Evolutionary conservation across 163 green algal species (phyloP).

Genomic region (Scenedesmus sp.): DNA sequence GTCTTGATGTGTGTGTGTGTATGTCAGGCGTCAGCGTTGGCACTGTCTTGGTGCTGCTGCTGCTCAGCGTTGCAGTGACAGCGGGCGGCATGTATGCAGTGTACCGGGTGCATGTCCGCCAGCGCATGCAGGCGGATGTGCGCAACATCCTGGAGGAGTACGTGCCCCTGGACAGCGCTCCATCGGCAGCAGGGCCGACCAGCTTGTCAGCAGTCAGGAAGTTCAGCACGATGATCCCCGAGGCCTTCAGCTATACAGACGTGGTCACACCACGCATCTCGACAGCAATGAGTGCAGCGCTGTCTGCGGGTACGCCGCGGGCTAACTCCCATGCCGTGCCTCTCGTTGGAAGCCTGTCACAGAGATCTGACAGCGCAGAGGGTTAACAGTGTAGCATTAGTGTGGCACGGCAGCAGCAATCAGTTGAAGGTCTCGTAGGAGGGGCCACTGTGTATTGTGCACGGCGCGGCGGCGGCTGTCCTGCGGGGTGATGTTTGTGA

Average conservation of each 20-base stretch:
- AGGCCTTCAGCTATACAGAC: slow-evolving; percentile 27
- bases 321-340: neutral
- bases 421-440: neutral
- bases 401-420: no score
- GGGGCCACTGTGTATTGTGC: no score
- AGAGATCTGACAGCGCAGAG: neutral
- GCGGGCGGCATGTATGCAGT: slow-evolving; percentile 39
- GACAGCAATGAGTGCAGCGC: neutral
- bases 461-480: no score
- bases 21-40: slow-evolving; percentile 44
- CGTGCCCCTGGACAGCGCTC: slow-evolving; percentile 44
- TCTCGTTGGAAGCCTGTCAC: neutral
- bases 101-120: slow-evolving; percentile 30
- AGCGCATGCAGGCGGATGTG: slow-evolving; percentile 65
- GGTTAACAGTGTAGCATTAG: neutral
- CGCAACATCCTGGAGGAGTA: slow-evolving; percentile 65
- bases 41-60: slow-evolving; percentile 61
- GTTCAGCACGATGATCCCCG: slow-evolving; percentile 1
- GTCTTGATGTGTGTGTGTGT: neutral
- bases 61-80: slow-evolving; percentile 55
- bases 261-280: neutral
- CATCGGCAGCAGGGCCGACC: neutral
- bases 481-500: no score
- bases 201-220: neutral
- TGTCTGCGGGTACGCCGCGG: neutral